phyloP scores from a whole-genome alignment of 2,329 filamentous ascomycete genomes.

The Parafenestella ontariensis region DNA sequence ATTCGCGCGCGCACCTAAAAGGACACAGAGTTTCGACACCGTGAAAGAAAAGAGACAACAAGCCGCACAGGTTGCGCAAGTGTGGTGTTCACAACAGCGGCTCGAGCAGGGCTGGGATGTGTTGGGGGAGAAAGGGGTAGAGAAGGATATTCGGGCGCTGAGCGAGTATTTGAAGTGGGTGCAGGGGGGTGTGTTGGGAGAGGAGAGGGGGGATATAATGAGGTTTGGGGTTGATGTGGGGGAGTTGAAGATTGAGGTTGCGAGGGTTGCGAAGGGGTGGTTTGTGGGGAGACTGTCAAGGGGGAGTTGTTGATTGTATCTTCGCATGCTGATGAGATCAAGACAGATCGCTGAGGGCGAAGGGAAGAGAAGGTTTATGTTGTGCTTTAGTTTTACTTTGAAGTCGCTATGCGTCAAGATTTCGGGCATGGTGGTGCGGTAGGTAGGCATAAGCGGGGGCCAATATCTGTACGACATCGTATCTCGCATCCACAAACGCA shows the following conservation, averaged over 20 bases:
- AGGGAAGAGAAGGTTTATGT: no score
- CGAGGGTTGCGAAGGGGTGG: slow-evolving; percentile 34
- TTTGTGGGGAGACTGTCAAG: slow-evolving; percentile 10
- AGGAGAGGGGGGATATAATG: slow-evolving; percentile 31
- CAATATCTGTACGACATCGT: background rate
- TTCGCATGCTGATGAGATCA: background rate
- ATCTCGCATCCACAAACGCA: background rate
- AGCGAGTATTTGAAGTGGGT: slow-evolving; percentile 34
- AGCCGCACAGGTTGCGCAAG: slow-evolving; percentile 17
- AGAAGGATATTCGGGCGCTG: slow-evolving; percentile 20
- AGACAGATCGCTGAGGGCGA: no score
- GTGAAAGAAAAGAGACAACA: slow-evolving; percentile 15
- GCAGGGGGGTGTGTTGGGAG: slow-evolving; percentile 27
- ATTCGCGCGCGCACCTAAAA: slow-evolving; percentile 25
- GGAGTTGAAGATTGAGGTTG: slow-evolving; percentile 30
- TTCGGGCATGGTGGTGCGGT: no score
- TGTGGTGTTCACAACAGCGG: slow-evolving; percentile 30
- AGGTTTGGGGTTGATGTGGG: slow-evolving; percentile 23
- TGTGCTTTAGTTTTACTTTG: no score
- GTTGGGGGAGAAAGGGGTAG: slow-evolving; percentile 23
- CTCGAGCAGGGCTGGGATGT: slow-evolving; percentile 38
- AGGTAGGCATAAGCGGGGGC: background rate
- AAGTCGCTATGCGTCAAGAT: no score
- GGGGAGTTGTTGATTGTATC: background rate
- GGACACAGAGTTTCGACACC: slow-evolving; percentile 1